Percentiles rank a stretch among this genome's conserved stretches.
phyloP scores from a whole-genome alignment of 2,329 filamentous ascomycete genomes.

The Hansfordia pulvinata region DNA sequence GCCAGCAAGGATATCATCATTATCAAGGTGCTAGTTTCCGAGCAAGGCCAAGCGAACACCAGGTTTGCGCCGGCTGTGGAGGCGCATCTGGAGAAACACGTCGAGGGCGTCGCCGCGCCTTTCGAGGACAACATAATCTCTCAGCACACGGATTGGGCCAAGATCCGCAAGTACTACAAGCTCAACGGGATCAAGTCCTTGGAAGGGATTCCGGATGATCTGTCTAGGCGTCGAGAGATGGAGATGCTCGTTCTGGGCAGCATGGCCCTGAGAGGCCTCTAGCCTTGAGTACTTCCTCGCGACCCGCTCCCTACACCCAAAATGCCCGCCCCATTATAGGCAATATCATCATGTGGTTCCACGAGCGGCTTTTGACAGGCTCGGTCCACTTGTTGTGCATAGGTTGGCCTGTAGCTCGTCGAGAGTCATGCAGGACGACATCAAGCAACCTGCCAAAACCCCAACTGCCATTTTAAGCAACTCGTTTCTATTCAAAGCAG shows the following conservation, averaged over 20 bases:
- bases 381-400: too few relatives aligned
- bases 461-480: too few relatives aligned
- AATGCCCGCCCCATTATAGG: too few relatives aligned
- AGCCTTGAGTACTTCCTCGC: too few relatives aligned
- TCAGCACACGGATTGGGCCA: slow-evolving; percentile 46
- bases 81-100: slow-evolving; percentile 43
- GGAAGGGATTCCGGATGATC: slow-evolving; percentile 27
- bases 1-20: slow-evolving; percentile 60
- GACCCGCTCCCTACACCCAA: too few relatives aligned
- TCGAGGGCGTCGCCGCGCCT: slow-evolving; percentile 45
- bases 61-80: slow-evolving; percentile 31
- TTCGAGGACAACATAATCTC: slow-evolving; percentile 53
- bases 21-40: slow-evolving; percentile 57
- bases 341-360: too few relatives aligned
- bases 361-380: too few relatives aligned
- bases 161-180: slow-evolving; percentile 79
- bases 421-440: too few relatives aligned
- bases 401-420: too few relatives aligned
- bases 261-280: slow-evolving; percentile 62
- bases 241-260: slow-evolving; percentile 59
- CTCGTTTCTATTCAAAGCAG: too few relatives aligned
- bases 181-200: slow-evolving; percentile 47
- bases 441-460: too few relatives aligned
- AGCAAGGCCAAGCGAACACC: slow-evolving; percentile 23
- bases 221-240: slow-evolving; percentile 35